Conservation (phyloP, 1,139 yeast species). For the Yamadazyma sp. region DNA sequence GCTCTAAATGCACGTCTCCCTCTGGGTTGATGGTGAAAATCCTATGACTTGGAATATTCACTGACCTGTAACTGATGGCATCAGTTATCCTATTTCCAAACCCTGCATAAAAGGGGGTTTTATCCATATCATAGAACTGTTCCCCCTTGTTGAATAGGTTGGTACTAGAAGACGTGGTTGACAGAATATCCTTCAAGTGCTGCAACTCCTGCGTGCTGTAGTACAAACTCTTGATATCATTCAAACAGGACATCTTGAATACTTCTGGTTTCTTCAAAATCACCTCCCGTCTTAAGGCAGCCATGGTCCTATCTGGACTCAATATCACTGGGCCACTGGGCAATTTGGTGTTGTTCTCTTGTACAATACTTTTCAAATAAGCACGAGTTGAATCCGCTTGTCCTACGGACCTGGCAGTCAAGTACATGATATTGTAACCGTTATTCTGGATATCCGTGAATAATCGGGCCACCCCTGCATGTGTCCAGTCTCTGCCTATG, state of each 20-base stretch:
- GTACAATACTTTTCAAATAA: slow-evolving; percentile 75
- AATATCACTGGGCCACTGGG: slow-evolving; percentile 94
- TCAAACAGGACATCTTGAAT: slow-evolving; percentile 94
- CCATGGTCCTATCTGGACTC: slow-evolving; percentile 96
- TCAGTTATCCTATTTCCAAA: slow-evolving; percentile 97
- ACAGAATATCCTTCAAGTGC: background rate
- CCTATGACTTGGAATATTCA: slow-evolving; percentile 90
- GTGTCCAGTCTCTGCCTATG: slow-evolving; percentile 98
- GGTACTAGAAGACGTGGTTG: background rate
- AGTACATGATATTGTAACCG: slow-evolving; percentile 90
- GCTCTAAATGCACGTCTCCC: slow-evolving; percentile 97
- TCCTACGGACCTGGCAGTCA: slow-evolving; percentile 95
- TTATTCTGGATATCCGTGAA: slow-evolving; percentile 82
- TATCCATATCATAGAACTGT: slow-evolving; percentile 25
- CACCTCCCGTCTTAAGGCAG: slow-evolving; percentile 89
- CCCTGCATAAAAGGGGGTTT: slow-evolving; percentile 93
- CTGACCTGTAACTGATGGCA: slow-evolving; percentile 92
- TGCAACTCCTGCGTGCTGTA: slow-evolving; percentile 21
- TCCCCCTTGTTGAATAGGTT: slow-evolving; percentile 7
- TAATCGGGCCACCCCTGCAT: slow-evolving; percentile 88
- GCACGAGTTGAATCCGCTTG: slow-evolving; percentile 92
- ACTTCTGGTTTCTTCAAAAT: slow-evolving; percentile 95
- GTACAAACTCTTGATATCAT: slow-evolving; percentile 75
- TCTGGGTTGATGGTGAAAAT: slow-evolving; percentile 95
- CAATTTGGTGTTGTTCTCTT: slow-evolving; percentile 63